Evolutionary conservation across 352 stramenopile genomes (phyloP), one percentile per base, ranked within the genome.

Genomic region (Globisporangium echinulatum): DNA sequence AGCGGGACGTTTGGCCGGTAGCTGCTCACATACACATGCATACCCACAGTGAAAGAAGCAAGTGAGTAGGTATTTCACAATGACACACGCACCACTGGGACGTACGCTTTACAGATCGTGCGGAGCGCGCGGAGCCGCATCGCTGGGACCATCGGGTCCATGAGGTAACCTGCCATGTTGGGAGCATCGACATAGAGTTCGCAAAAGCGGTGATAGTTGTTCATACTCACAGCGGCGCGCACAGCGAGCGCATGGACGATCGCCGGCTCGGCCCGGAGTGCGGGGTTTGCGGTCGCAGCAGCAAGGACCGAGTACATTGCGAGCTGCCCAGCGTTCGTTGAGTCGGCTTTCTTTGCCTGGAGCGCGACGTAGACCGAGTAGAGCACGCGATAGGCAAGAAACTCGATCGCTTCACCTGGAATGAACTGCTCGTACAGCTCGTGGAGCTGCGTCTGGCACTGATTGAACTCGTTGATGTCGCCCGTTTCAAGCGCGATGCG

Each of bases 401-500:
- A 96, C 69, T 96, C 87, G 56, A 90, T 70, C 48, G 73, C 82
- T 60, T 92, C 57, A 47, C 87, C 85, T 4, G 76, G 77, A 47
- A 94, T 77, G 52, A 75, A 63, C 48, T 88, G 75, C 67, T 94
- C 84, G 68, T 96, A 96, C 54, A 96, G 72, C 66, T 94, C 80
- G 63, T 91, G 80, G 40, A 96, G 79, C 65, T 94, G 87, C 58
- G 87, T 96, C 68, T 94, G 85, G 70, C 87, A 96, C 71, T 96
- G 96, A 69, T 99, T 99, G 77, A 97, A 98, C 75, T 98, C 92
- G 69, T 97, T 97, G 68, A 98, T 90, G 79, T 98, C 95, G 56
- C 84, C 84, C 15, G 96, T 90, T 69, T 98, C 89, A 37, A 99
- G 77, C 50, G 96, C 96, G 52, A 99, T 87, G 37, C 97, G 88